These are phyloP conservation scores for Cymbopogon citratus DNA, from an alignment of 176 grass and related monocot species.

Conservation along the genomic window DNA sequence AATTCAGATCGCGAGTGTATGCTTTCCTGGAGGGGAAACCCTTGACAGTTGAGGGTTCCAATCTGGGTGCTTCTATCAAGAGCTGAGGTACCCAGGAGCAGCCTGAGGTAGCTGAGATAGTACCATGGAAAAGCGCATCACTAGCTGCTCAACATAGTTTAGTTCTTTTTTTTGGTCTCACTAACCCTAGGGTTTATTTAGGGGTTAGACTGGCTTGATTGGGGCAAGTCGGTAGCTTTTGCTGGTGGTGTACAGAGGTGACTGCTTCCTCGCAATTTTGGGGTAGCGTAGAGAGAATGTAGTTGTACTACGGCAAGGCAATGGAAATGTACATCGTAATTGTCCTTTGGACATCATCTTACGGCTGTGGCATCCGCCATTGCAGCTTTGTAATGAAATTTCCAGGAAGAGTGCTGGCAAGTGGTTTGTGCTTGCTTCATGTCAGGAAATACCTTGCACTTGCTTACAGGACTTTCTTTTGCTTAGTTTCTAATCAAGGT, in stretches of 20 bases:
- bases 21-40: constrained; percentile 56
- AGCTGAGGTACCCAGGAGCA: constrained; percentile 26
- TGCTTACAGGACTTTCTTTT: too few relatives aligned
- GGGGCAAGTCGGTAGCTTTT: constrained; percentile 39
- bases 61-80: constrained; percentile 21
- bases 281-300: constrained; percentile 12
- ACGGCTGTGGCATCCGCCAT: neutral
- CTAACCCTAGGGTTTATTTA: constrained; percentile 12
- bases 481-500: neutral
- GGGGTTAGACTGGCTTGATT: constrained; percentile 10
- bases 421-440: neutral
- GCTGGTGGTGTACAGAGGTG: constrained; percentile 26
- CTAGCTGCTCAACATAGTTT: neutral
- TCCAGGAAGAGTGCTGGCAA: too few relatives aligned
- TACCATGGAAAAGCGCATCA: neutral
- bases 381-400: neutral
- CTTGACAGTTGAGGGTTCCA: neutral
- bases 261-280: constrained; percentile 43
- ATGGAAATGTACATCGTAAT: constrained; percentile 8
- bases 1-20: constrained; percentile 58
- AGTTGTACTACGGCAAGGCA: neutral
- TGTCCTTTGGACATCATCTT: neutral
- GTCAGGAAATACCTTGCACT: too few relatives aligned
- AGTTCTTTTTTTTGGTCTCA: neutral
- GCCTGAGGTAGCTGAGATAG: neutral